Evolutionary conservation across 345 rosid genomes (phyloP), one percentile per base, ranked within the genome.

Genomic region (Pugionium dolabratum): DNA sequence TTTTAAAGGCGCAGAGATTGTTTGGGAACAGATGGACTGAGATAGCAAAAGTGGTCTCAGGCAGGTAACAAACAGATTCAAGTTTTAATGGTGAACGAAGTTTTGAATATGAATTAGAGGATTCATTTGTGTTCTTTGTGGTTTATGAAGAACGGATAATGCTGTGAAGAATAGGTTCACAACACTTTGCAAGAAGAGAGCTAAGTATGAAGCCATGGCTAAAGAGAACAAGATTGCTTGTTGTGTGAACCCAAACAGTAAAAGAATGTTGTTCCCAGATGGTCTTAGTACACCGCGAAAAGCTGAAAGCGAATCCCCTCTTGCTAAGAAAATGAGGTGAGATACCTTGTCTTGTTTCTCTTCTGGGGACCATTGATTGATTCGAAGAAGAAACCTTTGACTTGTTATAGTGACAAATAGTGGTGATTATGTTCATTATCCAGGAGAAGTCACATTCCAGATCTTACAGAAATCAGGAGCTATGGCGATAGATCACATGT

Each of bases 11-110:
- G 28, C 99, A 94, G 65, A 86, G 83, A 75, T 72, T 90, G 71
- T 90, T 85, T 65, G 99, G 99, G 33, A 94, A 94, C 75, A 84
- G 96, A 78, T 94, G 99, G 99, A 94, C 96, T 32, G 97, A 94
- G 80, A 94, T 94, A 33, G 97, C 99, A 58, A 94, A 94, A 85
- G 96, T 90, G 84, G 96, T 94, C 76, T 88, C 97, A 71, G 97
- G 99, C 77, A 90, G 99, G 99, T 94, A 89, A 47, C 36, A 37
- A 18, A 18, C 18, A 18, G 18, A 18, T 18, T 0, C 18, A 18
- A 18, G 18, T 18, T 45, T 49, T 28, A 4, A 11, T 42, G 32
- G 47, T 37, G 34, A 37, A 37, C 60, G 43, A 10, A 52, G 54
- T 46, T 44, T 62, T 50, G 34, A 66, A 18, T 18, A 18, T 18